Percentiles rank a stretch among this genome's conserved stretches.
Conservation (phyloP, 352 stramenopile genomes). For the Phytopythium boreale region DNA sequence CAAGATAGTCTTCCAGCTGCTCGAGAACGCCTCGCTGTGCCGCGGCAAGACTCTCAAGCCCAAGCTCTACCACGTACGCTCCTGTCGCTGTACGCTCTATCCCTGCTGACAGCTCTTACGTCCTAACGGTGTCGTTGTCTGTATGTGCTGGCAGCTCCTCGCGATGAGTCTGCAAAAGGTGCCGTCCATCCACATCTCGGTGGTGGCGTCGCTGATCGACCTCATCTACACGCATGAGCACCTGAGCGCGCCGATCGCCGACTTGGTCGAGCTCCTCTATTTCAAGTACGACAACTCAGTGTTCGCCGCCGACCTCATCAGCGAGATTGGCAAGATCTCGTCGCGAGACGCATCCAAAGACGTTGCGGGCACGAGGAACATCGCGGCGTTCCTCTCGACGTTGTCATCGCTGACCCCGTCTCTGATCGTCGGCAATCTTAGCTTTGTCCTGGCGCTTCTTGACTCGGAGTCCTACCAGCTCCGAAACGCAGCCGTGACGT, state of each 20-base stretch:
- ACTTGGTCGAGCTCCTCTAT: slow-evolving; percentile 62
- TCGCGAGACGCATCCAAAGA: slow-evolving; percentile 69
- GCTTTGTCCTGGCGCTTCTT: slow-evolving; percentile 69
- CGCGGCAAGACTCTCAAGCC: slow-evolving; percentile 57
- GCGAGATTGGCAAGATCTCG: slow-evolving; percentile 73
- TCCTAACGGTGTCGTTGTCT: slow-evolving; percentile 1
- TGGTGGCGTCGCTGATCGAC: slow-evolving; percentile 70
- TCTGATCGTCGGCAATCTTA: slow-evolving; percentile 73
- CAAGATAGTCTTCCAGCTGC: slow-evolving; percentile 59
- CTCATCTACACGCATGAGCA: slow-evolving; percentile 75
- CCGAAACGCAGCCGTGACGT: slow-evolving; percentile 72
- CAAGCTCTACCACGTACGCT: slow-evolving; percentile 63
- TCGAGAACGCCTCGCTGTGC: slow-evolving; percentile 62
- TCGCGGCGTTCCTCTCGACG: slow-evolving; percentile 64
- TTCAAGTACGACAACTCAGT: slow-evolving; percentile 57
- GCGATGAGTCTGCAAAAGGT: slow-evolving; percentile 55
- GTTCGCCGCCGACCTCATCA: slow-evolving; percentile 72
- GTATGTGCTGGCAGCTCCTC: slow-evolving; percentile 36
- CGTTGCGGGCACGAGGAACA: slow-evolving; percentile 66
- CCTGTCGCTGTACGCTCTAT: background rate
- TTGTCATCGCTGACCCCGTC: slow-evolving; percentile 60
- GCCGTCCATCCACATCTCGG: slow-evolving; percentile 63
- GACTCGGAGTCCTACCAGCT: slow-evolving; percentile 79
- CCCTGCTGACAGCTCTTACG: background rate
- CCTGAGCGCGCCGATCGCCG: slow-evolving; percentile 47